Evolutionary conservation across 768 basidiomycete genomes (phyloP).

Genomic region (Mycena rebaudengoi): DNA sequence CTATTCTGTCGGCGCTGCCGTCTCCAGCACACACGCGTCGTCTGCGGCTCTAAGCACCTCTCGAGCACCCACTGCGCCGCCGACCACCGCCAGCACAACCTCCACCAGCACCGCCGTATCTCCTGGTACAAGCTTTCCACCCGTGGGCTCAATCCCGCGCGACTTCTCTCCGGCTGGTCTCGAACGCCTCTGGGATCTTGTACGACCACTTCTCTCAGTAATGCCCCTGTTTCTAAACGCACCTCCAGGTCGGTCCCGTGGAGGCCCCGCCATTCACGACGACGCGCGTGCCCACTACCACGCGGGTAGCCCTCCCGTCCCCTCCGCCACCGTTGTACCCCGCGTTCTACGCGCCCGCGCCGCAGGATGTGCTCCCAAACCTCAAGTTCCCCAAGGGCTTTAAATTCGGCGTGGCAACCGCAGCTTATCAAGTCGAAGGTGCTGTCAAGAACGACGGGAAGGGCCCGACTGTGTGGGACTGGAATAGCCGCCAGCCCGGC

Average conservation of each 20-base stretch:
- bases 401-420: slow-evolving; percentile 61
- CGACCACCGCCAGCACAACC: background rate
- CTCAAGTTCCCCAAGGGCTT: slow-evolving; percentile 57
- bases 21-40: background rate
- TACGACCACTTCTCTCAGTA: slow-evolving; percentile 18
- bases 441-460: slow-evolving; percentile 59
- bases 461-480: slow-evolving; percentile 59
- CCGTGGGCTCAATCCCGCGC: slow-evolving; percentile 48
- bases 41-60: too few relatives aligned
- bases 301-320: slow-evolving; percentile 49
- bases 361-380: slow-evolving; percentile 52
- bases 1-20: too few relatives aligned
- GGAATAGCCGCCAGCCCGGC: slow-evolving; percentile 54
- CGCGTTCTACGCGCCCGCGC: slow-evolving; percentile 53
- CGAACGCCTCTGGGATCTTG: slow-evolving; percentile 52
- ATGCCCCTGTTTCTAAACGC: background rate
- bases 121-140: slow-evolving; percentile 41
- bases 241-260: slow-evolving; percentile 50
- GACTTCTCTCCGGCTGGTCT: slow-evolving; percentile 51
- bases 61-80: background rate
- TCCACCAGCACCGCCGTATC: background rate
- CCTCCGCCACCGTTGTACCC: slow-evolving; percentile 56
- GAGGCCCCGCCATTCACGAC: slow-evolving; percentile 56
- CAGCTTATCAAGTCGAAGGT: slow-evolving; percentile 63
- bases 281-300: slow-evolving; percentile 44